Base-by-base conservation (phyloP, 2,329 filamentous ascomycete species). In the Thelonectria blattea region DNA sequence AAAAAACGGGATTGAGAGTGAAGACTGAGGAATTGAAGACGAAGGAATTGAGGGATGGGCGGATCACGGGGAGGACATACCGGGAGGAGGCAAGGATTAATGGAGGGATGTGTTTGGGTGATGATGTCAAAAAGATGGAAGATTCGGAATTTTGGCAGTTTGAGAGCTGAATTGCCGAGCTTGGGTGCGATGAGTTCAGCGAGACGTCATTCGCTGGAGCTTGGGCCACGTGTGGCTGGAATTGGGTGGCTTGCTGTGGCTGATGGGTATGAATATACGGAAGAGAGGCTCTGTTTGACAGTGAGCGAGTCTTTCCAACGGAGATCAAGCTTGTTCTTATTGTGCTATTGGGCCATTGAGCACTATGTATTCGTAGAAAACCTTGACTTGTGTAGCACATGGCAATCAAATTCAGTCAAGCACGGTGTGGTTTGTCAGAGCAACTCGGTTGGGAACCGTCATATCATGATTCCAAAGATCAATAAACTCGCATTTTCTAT, bases 91-190 rank as follows among this genome's bases (percentile, higher is more conserved):
- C 30, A n/a, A 34, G 30, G 43, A n/a, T 46, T 50, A 41, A 45
- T 30, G 32, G 32, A 2, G 27, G 27, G 27, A 30, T 30, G 27
- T 30, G 5, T 17, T 30, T 39, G 32, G 24, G 27, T 59, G 68
- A 73, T 73, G 72, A 74, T 74, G 72, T 73, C 69, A 71, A 71
- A 58, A 62, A 43, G 52, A 57, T 53, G 20, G 51, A 62, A 52
- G 54, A 55, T 34, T 58, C 57, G 68, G 68, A 63, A 63, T 54
- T 30, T 51, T 54, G 39, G 30, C 34, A 24, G 61, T 52, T n/a
- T 45, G 55, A 53, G 55, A 53, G 49, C 58, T 68, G 68, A 65
- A 67, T 68, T 70, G 63, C 70, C 71, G 72, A 73, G 63, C 61
- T 63, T 42, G 48, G 51, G 51, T 59, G 43, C 22, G 54, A 61